These are phyloP conservation scores for Boletus rubescentipes DNA, from an alignment of 768 basidiomycete genomes.

Conservation along the genomic window DNA sequence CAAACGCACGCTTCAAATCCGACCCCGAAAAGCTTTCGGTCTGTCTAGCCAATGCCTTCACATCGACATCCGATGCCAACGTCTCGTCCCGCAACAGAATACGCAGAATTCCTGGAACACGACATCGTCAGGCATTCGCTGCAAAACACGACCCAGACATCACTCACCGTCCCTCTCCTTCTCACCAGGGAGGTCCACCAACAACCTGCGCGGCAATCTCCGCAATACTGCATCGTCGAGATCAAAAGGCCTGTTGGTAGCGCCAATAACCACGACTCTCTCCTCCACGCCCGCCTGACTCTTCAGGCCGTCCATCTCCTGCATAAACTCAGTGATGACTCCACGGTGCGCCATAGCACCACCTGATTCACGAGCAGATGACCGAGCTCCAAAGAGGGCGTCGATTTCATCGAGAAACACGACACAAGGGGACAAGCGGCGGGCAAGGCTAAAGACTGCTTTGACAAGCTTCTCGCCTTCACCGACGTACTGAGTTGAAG, in stretches of 20 bases:
- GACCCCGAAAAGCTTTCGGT: conserved; percentile 92
- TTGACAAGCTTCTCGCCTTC: conserved; percentile 90
- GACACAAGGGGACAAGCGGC: conserved; percentile 85
- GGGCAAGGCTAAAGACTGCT: conserved; percentile 84
- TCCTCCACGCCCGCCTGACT: conserved; percentile 57
- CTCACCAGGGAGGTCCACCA: conserved; percentile 87
- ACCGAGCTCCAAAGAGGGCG: conserved; percentile 85
- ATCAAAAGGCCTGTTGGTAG: conserved; percentile 90
- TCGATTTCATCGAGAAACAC: conserved; percentile 96
- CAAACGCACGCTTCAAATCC: conserved; percentile 82
- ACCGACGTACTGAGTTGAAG: conserved; percentile 65
- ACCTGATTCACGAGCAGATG: conserved; percentile 72
- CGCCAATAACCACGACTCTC: conserved; percentile 87
- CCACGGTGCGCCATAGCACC: conserved; percentile 83
- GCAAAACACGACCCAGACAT: background rate
- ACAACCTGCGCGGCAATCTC: conserved; percentile 78
- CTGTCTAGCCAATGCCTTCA: conserved; percentile 58
- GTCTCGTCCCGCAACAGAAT: conserved; percentile 84
- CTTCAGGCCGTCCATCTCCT: conserved; percentile 94
- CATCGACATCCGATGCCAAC: conserved; percentile 62
- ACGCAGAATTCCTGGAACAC: conserved; percentile 70
- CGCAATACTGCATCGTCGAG: conserved; percentile 90
- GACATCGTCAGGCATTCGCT: conserved; percentile 3
- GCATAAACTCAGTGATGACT: conserved; percentile 91
- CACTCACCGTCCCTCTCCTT: conserved; percentile 78